phyloP scores from a whole-genome alignment of 192 early-diverging fungal genomes.

The Coemansia sp. region DNA sequence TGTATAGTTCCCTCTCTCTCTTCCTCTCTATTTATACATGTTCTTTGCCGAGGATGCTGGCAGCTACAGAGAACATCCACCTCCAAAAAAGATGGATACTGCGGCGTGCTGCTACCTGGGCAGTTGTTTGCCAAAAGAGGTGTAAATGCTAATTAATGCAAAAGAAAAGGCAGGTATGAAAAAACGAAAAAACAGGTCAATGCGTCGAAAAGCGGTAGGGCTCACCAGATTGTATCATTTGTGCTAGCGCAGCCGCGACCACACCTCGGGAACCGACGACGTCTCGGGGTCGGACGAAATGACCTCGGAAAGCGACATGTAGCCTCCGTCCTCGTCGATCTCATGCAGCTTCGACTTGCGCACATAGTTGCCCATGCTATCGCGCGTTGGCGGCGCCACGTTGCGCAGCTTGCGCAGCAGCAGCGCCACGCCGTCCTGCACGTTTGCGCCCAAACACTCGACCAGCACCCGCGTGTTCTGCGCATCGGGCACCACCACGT shows the following conservation, averaged over 20 bases:
- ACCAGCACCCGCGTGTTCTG: slow-evolving; percentile 31
- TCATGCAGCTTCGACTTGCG: slow-evolving; percentile 11
- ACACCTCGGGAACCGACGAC: slow-evolving; percentile 18
- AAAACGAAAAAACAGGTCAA: no score
- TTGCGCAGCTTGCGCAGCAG: slow-evolving; percentile 22
- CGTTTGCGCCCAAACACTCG: slow-evolving; percentile 39
- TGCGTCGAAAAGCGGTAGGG: no score
- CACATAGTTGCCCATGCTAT: slow-evolving; percentile 23
- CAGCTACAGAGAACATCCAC: no score
- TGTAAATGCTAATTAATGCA: no score
- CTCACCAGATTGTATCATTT: no score
- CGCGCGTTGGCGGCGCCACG: slow-evolving; percentile 17
- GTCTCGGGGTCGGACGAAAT: slow-evolving; percentile 35
- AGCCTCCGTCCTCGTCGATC: slow-evolving; percentile 28
- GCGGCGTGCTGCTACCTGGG: no score
- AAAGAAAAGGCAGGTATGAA: no score
- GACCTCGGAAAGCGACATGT: slow-evolving; percentile 34
- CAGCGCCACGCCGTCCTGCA: slow-evolving; percentile 40
- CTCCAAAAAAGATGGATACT: no score
- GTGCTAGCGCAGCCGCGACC: slow-evolving; percentile 24
- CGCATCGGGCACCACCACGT: slow-evolving; percentile 21
- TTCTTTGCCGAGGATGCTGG: no score
- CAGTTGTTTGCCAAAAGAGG: no score
- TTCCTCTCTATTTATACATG: no score
- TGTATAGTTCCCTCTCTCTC: no score